phyloP scores from a whole-genome alignment of 1,284 basidiomycete genomes.

The Leccinum olivaceoglutinosum region DNA sequence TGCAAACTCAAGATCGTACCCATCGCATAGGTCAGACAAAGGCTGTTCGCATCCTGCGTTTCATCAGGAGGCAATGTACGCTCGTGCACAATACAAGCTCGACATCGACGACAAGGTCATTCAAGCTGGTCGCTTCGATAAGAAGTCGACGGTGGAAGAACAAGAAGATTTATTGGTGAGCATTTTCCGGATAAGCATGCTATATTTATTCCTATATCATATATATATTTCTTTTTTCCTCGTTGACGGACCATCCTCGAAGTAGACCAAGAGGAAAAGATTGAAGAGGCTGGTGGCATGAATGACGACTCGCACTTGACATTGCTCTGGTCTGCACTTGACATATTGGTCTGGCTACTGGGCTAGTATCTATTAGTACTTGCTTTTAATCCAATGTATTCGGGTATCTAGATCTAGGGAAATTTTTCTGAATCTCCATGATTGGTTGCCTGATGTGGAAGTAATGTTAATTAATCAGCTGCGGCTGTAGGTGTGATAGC shows the following conservation, averaged over 20 bases:
- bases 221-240: neutral
- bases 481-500: no score
- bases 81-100: conserved; percentile 92
- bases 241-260: conserved; percentile 75
- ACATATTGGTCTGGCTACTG: neutral
- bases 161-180: conserved; percentile 90
- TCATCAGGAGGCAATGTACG: conserved; percentile 97
- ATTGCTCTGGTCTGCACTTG: neutral
- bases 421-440: no score
- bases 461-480: no score
- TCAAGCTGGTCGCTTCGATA: conserved; percentile 98
- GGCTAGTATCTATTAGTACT: neutral
- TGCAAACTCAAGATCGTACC: conserved; percentile 98
- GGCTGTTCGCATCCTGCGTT: conserved; percentile 92
- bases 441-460: no score
- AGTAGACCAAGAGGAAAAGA: conserved; percentile 88
- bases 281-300: conserved; percentile 91
- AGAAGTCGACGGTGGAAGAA: conserved; percentile 96
- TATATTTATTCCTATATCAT: neutral
- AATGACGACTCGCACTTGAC: conserved; percentile 66
- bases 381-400: neutral
- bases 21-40: conserved; percentile 99
- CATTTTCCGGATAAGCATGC: conserved; percentile 12
- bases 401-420: neutral
- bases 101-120: conserved; percentile 99